These are phyloP conservation scores for Fimicolochytrium jonesii DNA, from an alignment of 192 early-diverging fungal species.

Conservation along the genomic window DNA sequence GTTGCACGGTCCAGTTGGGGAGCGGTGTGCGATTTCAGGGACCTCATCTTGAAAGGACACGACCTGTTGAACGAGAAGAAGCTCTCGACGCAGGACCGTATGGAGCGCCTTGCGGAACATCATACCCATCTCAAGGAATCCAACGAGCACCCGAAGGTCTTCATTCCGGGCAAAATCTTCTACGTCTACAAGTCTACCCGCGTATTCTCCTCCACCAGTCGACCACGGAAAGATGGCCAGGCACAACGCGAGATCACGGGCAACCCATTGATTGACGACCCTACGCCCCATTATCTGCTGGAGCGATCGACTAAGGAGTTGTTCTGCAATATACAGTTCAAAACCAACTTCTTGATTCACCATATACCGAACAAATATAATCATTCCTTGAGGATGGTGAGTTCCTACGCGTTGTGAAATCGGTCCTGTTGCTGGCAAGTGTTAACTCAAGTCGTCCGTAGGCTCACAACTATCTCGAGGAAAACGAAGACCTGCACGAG, in stretches of 20 bases:
- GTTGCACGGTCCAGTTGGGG: conserved; percentile 35
- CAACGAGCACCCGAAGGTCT: conserved; percentile 39
- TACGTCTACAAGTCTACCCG: conserved; percentile 39
- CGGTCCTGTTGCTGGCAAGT: not conserved
- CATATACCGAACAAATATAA: conserved; percentile 41
- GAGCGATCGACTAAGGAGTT: conserved; percentile 23
- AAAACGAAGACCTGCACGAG: no score
- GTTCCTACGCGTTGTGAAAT: not conserved
- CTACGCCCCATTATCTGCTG: conserved; percentile 34
- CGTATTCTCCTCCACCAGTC: conserved; percentile 14
- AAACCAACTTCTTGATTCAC: conserved; percentile 31
- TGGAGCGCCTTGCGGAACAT: conserved; percentile 22
- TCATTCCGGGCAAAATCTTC: conserved; percentile 30
- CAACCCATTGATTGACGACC: conserved; percentile 30
- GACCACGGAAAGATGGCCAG: conserved; percentile 6
- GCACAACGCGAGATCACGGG: conserved; percentile 16
- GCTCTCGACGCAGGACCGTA: conserved; percentile 11
- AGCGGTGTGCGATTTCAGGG: conserved; percentile 28
- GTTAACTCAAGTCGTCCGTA: not conserved
- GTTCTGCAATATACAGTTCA: conserved; percentile 33
- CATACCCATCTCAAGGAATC: conserved; percentile 13
- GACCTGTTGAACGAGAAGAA: conserved; percentile 21
- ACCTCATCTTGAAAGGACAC: conserved; percentile 22
- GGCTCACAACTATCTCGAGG: not conserved
- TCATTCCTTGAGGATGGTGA: conserved; percentile 19